A percentile compares a stretch with the other conserved stretches of the same genome.
phyloP scores from a whole-genome alignment of 2,329 filamentous ascomycete species.

The Cladosporium colombiae region DNA sequence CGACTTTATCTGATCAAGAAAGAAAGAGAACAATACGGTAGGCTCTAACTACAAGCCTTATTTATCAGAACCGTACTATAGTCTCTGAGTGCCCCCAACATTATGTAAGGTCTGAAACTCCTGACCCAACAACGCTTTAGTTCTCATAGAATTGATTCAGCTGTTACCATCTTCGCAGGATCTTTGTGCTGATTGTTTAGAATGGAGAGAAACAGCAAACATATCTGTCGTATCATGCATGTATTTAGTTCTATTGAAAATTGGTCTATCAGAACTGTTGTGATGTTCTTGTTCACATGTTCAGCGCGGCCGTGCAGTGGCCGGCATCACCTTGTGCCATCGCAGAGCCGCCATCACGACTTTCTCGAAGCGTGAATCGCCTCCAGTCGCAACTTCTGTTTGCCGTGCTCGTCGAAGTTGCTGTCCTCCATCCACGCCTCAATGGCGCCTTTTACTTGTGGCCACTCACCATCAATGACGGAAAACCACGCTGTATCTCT shows the following conservation, averaged over 20 bases:
- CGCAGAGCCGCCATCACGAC: not conserved
- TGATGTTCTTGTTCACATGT: not conserved
- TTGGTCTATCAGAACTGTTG: not conserved
- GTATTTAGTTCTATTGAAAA: not conserved
- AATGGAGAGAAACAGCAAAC: not conserved
- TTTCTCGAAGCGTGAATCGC: constrained; percentile 33
- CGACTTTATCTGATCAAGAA: not conserved
- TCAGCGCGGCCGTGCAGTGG: not conserved
- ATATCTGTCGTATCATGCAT: not conserved
- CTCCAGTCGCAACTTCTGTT: constrained; percentile 52
- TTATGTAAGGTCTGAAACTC: too few relatives aligned
- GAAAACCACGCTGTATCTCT: constrained; percentile 64
- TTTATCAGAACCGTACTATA: too few relatives aligned
- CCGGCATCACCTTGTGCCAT: not conserved
- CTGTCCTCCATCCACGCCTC: constrained; percentile 56
- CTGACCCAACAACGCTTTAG: too few relatives aligned
- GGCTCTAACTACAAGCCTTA: too few relatives aligned
- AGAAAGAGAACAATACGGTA: not conserved
- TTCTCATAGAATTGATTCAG: not conserved
- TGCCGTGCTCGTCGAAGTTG: constrained; percentile 59
- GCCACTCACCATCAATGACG: constrained; percentile 62
- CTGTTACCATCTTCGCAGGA: not conserved
- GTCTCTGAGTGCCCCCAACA: too few relatives aligned
- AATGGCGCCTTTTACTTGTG: constrained; percentile 46
- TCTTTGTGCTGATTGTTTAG: not conserved